These are phyloP conservation scores for Boletus speciosus DNA, from an alignment of 768 basidiomycete genomes.

Conservation along the genomic window DNA sequence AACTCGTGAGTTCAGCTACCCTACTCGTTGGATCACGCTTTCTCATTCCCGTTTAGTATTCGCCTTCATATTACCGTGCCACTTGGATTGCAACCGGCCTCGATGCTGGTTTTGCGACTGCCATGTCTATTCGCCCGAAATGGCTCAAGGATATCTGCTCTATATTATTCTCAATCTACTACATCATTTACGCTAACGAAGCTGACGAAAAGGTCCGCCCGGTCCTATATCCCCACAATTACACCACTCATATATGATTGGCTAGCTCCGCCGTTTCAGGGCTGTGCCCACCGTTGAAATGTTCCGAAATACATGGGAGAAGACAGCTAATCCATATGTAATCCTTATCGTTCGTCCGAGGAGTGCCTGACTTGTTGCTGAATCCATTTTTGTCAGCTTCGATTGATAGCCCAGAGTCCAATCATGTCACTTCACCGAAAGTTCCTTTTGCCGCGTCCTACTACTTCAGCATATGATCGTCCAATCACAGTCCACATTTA, in stretches of 20 bases:
- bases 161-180: conserved; percentile 83
- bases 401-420: conserved; percentile 54
- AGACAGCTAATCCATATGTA: conserved; percentile 91
- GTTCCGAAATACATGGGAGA: conserved; percentile 95
- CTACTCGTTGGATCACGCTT: background rate
- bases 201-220: conserved; percentile 90
- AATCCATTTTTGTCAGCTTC: conserved; percentile 48
- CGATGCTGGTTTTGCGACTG: conserved; percentile 97
- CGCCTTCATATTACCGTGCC: conserved; percentile 90
- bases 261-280: conserved; percentile 83
- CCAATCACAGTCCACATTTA: conserved; percentile 84
- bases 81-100: conserved; percentile 93
- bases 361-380: conserved; percentile 2
- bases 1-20: conserved; percentile 55
- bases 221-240: background rate
- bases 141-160: conserved; percentile 89
- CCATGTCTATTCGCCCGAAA: conserved; percentile 87
- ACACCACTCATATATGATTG: background rate
- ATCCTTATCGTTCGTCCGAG: conserved; percentile 23
- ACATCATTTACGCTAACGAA: conserved; percentile 83
- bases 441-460: conserved; percentile 80
- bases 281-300: conserved; percentile 96
- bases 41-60: conserved; percentile 54
- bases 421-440: conserved; percentile 62
- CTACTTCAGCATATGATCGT: conserved; percentile 68